Base-by-base conservation (phyloP, 306 rosid species). In the Sesbania bispinosa region DNA sequence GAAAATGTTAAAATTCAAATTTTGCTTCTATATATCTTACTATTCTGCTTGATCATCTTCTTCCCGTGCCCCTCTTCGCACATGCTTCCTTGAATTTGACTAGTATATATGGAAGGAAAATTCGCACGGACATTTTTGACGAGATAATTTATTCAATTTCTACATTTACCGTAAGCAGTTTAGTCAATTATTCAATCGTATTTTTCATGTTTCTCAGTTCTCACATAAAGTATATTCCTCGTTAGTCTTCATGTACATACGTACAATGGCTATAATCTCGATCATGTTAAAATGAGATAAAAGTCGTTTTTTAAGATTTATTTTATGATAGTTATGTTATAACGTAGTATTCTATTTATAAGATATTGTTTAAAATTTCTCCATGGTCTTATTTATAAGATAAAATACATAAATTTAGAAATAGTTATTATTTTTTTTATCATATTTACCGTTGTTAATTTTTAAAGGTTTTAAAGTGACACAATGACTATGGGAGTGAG, bases 111-210 rank as follows among this genome's bases (percentile, higher is more conserved):
- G 6, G 30, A 30, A 16, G 21, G 72, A 67, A 74, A 61, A 11
- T 60, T 74, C 47, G 55, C 21, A 67, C 67, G 59, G 60, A 19
- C 43, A 66, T 58, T 19, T 59, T 58, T 79, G 79, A 73, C 76
- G 46, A 80, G 38, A 21, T 64, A 5, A 1, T 2, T 41, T 51
- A 39, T 73, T 38, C 64, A 26, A 35, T 38, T 53, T 62, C 39
- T 54, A 35, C 46, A 16, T 54, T 78, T 51, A 38, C 50, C 50
- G 55, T 36, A 59, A 71, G 13, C 16, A 71, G 13, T 13, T 57
- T 46, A 27, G 71, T 73, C 83, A 66, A 73, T 72, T 66, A 13
- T 41, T 20, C 14, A 48, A 39, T 36, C 52, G 43, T 58, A 57
- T n/a, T 46, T 46, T 55, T 43, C 27, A 6, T 20, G 2, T 21